Conservation (phyloP, 805 yeast species). For the Suhomyces prunicola region DNA sequence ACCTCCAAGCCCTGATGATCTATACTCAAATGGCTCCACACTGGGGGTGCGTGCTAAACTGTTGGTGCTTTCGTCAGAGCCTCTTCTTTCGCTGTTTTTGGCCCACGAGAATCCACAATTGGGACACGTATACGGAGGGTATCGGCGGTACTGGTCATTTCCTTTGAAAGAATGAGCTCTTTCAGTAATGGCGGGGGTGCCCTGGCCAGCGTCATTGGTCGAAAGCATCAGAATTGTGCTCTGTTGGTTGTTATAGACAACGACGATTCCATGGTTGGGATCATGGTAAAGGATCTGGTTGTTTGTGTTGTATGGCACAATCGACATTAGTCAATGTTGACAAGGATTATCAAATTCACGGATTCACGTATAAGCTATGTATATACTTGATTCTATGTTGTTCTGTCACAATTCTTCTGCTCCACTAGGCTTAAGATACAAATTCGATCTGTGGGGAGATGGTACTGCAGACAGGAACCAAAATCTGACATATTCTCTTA, state of each 20-base stretch:
- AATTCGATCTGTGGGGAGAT: neutral
- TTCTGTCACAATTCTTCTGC: neutral
- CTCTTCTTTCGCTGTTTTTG: constrained; percentile 4
- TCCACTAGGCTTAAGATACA: neutral
- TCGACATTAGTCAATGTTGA: constrained; percentile 26
- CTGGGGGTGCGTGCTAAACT: neutral
- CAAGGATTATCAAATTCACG: too few species aligned
- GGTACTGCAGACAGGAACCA: neutral
- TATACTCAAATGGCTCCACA: neutral
- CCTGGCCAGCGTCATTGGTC: constrained; percentile 3
- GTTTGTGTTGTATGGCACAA: constrained; percentile 34
- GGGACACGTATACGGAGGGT: constrained; percentile 18
- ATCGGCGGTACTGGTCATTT: neutral
- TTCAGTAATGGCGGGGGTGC: neutral
- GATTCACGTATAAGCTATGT: neutral
- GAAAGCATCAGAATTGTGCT: constrained; percentile 28
- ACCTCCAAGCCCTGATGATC: neutral
- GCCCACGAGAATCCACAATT: constrained; percentile 31
- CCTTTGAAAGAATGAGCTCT: neutral
- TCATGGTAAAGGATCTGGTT: constrained; percentile 34
- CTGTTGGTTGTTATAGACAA: constrained; percentile 30
- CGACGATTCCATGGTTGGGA: constrained; percentile 32
- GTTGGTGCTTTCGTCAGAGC: constrained; percentile 1
- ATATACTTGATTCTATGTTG: neutral
- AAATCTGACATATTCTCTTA: neutral